Evolutionary conservation across 257 asterid genomes (phyloP).

Genomic region (Solanum clarkiae): DNA sequence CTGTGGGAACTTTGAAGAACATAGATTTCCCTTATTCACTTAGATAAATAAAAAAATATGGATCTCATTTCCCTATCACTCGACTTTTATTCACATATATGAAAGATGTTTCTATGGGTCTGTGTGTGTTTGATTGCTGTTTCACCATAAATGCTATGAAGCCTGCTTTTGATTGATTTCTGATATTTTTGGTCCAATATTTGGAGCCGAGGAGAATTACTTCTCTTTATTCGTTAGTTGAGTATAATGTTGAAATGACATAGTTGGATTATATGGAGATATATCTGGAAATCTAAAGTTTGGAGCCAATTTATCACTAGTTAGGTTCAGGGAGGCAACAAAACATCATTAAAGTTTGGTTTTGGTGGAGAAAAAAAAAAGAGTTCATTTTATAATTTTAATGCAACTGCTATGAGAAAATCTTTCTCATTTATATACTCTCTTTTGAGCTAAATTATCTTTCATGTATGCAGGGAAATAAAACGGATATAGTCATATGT

Average conservation of each 20-base stretch:
- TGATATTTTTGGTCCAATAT: neutral
- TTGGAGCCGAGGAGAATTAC: neutral
- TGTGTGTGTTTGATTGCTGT: neutral
- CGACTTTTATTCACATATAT: neutral
- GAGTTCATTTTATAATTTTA: neutral
- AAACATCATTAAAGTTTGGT: neutral
- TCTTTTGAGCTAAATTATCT: neutral
- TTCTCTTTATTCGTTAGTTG: neutral
- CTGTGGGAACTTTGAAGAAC: too few relatives aligned
- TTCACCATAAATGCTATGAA: neutral
- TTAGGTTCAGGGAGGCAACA: neutral
- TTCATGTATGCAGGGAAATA: slow-evolving; percentile 35
- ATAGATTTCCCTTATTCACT: neutral
- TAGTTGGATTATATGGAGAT: neutral
- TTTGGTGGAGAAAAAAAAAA: neutral
- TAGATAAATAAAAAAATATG: neutral
- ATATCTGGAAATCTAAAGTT: neutral
- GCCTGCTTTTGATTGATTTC: neutral
- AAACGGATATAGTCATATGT: slow-evolving; percentile 66
- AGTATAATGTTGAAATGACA: neutral
- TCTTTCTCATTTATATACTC: neutral
- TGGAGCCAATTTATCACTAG: neutral
- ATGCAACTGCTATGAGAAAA: neutral
- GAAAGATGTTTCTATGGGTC: neutral
- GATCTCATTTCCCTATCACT: neutral